Evolutionary conservation across 495 filamentous ascomycete genomes (phyloP).

Genomic region (Penicillium riverlandense): DNA sequence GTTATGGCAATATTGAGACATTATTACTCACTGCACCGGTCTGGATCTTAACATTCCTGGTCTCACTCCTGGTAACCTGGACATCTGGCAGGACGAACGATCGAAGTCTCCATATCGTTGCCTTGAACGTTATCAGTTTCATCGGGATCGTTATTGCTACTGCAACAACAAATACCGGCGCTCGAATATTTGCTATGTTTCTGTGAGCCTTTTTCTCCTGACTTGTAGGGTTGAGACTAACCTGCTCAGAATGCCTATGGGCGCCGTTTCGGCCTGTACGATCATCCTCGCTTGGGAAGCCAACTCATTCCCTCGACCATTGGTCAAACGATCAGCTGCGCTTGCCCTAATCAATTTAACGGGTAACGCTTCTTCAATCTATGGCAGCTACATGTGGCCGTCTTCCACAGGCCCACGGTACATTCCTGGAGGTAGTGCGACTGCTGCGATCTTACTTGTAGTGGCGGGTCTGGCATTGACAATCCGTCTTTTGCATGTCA

Average conservation of each 20-base stretch:
- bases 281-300: conserved; percentile 15
- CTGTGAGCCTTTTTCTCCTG: neutral
- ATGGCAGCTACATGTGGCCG: conserved; percentile 19
- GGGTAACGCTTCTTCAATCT: conserved; percentile 16
- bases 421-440: conserved; percentile 8
- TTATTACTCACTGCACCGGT: conserved; percentile 21
- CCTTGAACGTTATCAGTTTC: conserved; percentile 3
- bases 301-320: conserved; percentile 12
- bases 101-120: no score
- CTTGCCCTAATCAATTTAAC: conserved; percentile 17
- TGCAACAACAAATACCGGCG: conserved; percentile 7
- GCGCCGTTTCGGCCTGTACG: conserved; percentile 15
- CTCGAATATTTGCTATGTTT: conserved; percentile 16
- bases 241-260: conserved; percentile 3
- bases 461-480: no score
- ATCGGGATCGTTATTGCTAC: conserved; percentile 14
- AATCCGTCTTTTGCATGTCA: no score
- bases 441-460: no score
- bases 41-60: conserved; percentile 23
- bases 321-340: conserved; percentile 14
- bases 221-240: no score
- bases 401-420: conserved; percentile 11
- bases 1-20: conserved; percentile 18
- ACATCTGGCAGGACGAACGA: no score
- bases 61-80: conserved; percentile 4